phyloP scores from a whole-genome alignment of 208 protist genomes.

The Acanthamoeba triangularis region DNA sequence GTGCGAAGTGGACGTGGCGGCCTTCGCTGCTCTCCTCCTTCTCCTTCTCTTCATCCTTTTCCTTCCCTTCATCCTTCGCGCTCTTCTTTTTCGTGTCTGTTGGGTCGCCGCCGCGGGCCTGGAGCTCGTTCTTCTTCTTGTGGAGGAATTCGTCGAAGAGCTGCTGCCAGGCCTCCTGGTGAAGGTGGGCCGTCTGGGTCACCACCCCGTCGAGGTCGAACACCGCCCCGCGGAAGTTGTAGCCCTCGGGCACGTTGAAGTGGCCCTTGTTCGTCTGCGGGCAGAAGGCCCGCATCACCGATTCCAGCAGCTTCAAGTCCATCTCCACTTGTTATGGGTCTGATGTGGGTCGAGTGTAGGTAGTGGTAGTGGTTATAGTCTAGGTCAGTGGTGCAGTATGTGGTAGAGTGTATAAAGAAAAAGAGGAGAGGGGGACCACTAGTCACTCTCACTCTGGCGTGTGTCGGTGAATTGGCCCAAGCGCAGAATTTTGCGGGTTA shows the following conservation, averaged over 20 bases:
- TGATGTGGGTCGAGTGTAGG: too few relatives aligned
- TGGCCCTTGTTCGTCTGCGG: conserved; percentile 24
- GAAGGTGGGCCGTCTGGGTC: conserved; percentile 45
- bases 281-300: conserved; percentile 45
- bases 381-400: background rate
- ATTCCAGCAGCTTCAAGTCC: conserved; percentile 40
- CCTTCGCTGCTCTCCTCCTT: too few relatives aligned
- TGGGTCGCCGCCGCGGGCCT: background rate
- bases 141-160: conserved; percentile 73
- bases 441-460: too few relatives aligned
- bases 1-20: too few relatives aligned
- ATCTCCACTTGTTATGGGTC: background rate
- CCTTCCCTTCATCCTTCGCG: too few relatives aligned
- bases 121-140: conserved; percentile 43
- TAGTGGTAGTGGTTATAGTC: too few relatives aligned
- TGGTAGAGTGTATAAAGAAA: background rate
- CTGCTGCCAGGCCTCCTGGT: conserved; percentile 59
- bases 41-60: too few relatives aligned
- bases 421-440: too few relatives aligned
- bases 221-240: conserved; percentile 51
- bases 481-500: background rate
- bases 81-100: background rate
- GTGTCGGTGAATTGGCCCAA: too few relatives aligned
- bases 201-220: conserved; percentile 78
- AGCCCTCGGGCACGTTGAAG: conserved; percentile 39